phyloP scores from a whole-genome alignment of 257 asterid species.

The Nicotiana paniculata region DNA sequence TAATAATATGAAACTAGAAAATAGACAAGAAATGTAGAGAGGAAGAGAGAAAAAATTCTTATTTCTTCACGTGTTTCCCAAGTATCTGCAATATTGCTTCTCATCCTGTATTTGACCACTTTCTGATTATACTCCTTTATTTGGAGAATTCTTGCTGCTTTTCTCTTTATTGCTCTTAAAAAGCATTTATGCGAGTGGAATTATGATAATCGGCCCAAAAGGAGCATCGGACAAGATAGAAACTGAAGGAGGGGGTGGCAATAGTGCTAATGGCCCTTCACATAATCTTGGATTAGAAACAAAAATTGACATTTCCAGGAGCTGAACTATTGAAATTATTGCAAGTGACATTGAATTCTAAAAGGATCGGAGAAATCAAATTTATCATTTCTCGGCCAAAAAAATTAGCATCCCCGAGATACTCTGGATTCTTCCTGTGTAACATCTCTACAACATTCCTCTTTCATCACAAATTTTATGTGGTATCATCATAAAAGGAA shows the following conservation, averaged over 20 bases:
- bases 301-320: constrained; percentile 37
- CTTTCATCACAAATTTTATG: no score
- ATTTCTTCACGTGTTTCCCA: no score
- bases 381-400: constrained; percentile 22
- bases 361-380: constrained; percentile 12
- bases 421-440: neutral
- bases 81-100: no score
- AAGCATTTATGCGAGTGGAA: constrained; percentile 19
- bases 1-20: no score
- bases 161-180: constrained; percentile 12
- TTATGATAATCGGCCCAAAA: constrained; percentile 31
- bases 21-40: no score
- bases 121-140: neutral
- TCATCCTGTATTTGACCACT: neutral
- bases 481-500: no score
- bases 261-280: constrained; percentile 33
- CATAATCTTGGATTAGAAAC: constrained; percentile 42
- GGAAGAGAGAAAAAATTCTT: no score
- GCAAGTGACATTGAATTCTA: constrained; percentile 47
- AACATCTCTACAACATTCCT: neutral
- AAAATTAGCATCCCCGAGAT: neutral
- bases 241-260: constrained; percentile 8
- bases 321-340: constrained; percentile 45
- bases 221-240: constrained; percentile 44
- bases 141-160: neutral